phyloP scores from a whole-genome alignment of 2,329 filamentous ascomycete genomes.

The Volutella citrinella region DNA sequence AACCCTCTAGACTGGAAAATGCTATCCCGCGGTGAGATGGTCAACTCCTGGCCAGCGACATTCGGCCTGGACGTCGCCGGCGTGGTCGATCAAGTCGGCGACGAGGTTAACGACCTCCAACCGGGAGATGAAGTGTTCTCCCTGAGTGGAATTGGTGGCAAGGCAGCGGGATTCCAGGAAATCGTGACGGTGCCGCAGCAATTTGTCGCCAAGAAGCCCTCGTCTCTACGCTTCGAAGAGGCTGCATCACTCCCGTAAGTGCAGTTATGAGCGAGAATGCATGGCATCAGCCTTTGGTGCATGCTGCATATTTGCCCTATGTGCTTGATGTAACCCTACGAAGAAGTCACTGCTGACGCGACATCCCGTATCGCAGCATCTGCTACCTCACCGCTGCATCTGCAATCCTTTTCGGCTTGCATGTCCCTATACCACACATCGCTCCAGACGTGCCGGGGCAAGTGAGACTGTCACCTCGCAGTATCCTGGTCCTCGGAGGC shows the following conservation, averaged over 20 bases:
- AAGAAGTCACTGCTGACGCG: slow-evolving; percentile 6
- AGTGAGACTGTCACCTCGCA: background rate
- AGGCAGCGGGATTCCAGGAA: slow-evolving; percentile 16
- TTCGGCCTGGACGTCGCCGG: slow-evolving; percentile 21
- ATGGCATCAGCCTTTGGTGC: too few species aligned
- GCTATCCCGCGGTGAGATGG: slow-evolving; percentile 15
- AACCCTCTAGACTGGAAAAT: slow-evolving; percentile 22
- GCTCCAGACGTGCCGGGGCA: slow-evolving; percentile 6
- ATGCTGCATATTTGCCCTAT: too few species aligned
- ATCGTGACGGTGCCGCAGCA: slow-evolving; percentile 17
- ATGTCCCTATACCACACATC: slow-evolving; percentile 16
- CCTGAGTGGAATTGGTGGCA: slow-evolving; percentile 17
- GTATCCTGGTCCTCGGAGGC: slow-evolving; percentile 18
- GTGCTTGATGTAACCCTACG: too few species aligned
- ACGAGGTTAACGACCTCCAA: slow-evolving; percentile 14
- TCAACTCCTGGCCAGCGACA: slow-evolving; percentile 14
- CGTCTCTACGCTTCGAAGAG: slow-evolving; percentile 12
- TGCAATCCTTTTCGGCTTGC: slow-evolving; percentile 15
- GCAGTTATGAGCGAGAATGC: too few species aligned
- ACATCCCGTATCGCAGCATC: slow-evolving; percentile 9
- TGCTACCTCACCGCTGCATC: slow-evolving; percentile 19
- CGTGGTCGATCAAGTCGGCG: slow-evolving; percentile 20
- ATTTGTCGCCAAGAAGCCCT: slow-evolving; percentile 16
- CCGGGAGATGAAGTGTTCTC: slow-evolving; percentile 39
- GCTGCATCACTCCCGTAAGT: slow-evolving; percentile 17